Percentiles rank a stretch among this genome's conserved stretches.
These are phyloP conservation scores for Glarea lozoyensis DNA, from an alignment of 495 filamentous ascomycete species.

Conservation along the genomic window DNA sequence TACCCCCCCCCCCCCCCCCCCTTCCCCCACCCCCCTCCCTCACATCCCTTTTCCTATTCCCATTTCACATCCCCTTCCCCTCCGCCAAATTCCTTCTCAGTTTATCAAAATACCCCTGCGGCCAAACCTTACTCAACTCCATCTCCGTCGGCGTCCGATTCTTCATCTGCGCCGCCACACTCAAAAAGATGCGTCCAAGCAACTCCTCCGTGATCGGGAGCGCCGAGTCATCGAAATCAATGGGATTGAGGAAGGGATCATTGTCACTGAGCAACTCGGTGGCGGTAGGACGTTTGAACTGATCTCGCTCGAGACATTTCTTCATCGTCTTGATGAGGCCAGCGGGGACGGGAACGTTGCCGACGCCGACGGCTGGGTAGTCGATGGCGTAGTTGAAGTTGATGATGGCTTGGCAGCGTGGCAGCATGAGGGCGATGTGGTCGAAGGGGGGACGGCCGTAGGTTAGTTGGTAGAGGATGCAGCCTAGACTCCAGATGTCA, in stretches of 20 bases:
- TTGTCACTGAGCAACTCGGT: conserved; percentile 59
- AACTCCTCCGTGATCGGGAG: conserved; percentile 70
- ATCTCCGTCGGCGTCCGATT: conserved; percentile 60
- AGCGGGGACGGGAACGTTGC: conserved; percentile 60
- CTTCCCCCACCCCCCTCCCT: too few relatives aligned
- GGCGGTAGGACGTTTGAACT: conserved; percentile 66
- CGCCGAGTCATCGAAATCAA: conserved; percentile 45
- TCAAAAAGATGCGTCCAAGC: conserved; percentile 63
- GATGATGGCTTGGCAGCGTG: conserved; percentile 72
- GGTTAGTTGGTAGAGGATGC: conserved; percentile 95
- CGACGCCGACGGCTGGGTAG: conserved; percentile 68
- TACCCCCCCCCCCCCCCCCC: not conserved
- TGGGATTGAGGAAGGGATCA: conserved; percentile 80
- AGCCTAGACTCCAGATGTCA: conserved; percentile 93
- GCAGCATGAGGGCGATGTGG: conserved; percentile 76
- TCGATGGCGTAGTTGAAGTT: conserved; percentile 78
- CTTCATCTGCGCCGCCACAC: conserved; percentile 66
- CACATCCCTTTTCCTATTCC: not conserved
- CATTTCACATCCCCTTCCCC: conserved; percentile 11
- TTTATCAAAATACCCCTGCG: conserved; percentile 28
- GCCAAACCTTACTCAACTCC: conserved; percentile 60
- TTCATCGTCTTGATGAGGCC: conserved; percentile 65
- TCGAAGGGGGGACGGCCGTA: conserved; percentile 90
- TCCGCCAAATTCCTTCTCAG: conserved; percentile 19
- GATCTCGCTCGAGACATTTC: conserved; percentile 72